Base-by-base conservation (phyloP, 2,329 filamentous ascomycete species). In the Colletotrichum phormii region DNA sequence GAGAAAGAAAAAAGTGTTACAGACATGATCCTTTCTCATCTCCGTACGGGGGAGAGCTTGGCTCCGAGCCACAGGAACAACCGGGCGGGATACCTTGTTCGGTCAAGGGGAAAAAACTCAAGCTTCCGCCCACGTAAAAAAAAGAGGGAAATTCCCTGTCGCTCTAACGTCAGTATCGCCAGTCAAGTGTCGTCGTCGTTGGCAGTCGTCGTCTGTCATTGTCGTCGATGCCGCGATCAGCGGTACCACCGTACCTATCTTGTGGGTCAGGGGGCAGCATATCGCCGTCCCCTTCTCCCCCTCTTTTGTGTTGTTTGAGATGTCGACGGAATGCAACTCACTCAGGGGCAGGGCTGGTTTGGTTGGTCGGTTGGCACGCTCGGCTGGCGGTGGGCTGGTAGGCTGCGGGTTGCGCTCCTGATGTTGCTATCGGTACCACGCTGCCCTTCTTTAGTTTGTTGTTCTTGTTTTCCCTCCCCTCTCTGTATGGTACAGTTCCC, bases 301-400 rank as follows among this genome's bases (percentile, higher is more conserved):
- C 24, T 46, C 51, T 49, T 55, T 55, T 9, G 31, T 15, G 51
- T 55, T 24, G 62, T 55, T 57, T 64, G 62, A 18, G 22, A 64
- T 37, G 24, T 12, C 62, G 29, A 35, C 51, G 62, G 51, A 64
- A 64, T 64, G 62, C 62, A 55, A 64, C 62, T 55, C 5, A 55
- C 51, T 29, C 49, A 64, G 51, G 62, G 62, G 51, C 51, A 55
- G 62, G 33, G 33, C 22, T 29, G 22, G 15, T 29, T 42, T 64
- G 51, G 62, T 37, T 55, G 49, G 51, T 31, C 29, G 29, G 42
- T 51, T 62, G 42, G 37, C 42, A 22, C 42, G 42, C 42, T 49
- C 42, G 42, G 18, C 18, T 22, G 42, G 42, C 42, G 42, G 42
- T 49, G 42, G 42, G 18, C 42, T 49, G 42, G 18, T 33, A 22